Evolutionary conservation across 176 grass and related monocot species (phyloP), one percentile per base, ranked within the genome.

Genomic region (Triticum urartu): DNA sequence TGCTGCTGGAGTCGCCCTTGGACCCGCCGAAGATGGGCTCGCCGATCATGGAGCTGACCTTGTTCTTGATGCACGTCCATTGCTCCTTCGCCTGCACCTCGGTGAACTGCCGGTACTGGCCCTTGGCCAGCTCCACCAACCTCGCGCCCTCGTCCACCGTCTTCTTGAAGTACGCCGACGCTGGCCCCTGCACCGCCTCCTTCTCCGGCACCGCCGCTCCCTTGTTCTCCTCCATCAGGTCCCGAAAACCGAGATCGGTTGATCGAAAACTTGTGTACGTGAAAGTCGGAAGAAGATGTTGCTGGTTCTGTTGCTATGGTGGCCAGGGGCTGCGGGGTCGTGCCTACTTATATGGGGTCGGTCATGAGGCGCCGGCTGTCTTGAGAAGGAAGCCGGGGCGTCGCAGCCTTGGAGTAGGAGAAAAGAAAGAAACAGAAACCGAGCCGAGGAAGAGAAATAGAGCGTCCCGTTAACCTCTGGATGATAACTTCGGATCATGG

Each of bases 21-120:
- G 15, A 54, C 5, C 25, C 45, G 28, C 72, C 72, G 43, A 75
- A 75, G 42, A 25, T 56, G 8, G 86, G 34, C 62, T 88, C 80
- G 45, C 45, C 72, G 18, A 88, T 36, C 73, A 85, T 64, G 62
- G 79, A 72, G 61, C 62, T 72, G 43, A 84, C 72, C 63, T 79
- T 90, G 84, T 83, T 92, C 87, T 92, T 92, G 78, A 94, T 64
- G 81, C 81, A 84, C 42, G 82, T 74, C 93, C 93, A 92, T 48
- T 67, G 85, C 9, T 30, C 54, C 24, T 36, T 75, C 45, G 68
- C 87, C 21, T 75, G 76, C 65, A 59, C 76, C 67, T 67, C 85
- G 9, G 43, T 12, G 43, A 89, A 84, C 68, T 77, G 75, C 9
- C 79, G 79, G 59, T 84, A 20, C 66, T 81, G 81, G 68, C 72